A percentile compares a stretch with the other conserved stretches of the same genome.
Conservation (phyloP, 2,329 filamentous ascomycete species). For the Cercospora sp. region DNA sequence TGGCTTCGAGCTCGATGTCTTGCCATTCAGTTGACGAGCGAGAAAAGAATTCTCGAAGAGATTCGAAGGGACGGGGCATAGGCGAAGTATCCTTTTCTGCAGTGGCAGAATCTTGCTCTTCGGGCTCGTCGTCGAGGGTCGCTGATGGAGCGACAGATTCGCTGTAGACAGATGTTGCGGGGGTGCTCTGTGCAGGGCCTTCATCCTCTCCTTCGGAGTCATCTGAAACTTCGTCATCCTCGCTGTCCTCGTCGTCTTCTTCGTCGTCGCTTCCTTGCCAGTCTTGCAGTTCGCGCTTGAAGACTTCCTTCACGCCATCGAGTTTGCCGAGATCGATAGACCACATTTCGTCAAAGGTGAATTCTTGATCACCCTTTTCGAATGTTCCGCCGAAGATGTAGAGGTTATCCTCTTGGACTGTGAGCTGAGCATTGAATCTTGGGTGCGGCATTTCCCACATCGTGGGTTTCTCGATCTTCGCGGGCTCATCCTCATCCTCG, state of each 20-base stretch:
- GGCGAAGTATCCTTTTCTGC: conserved; percentile 73
- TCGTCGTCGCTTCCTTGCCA: conserved; percentile 64
- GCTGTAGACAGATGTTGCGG: conserved; percentile 31
- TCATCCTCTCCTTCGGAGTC: conserved; percentile 36
- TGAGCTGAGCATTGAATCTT: conserved; percentile 86
- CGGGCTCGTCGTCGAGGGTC: conserved; percentile 19
- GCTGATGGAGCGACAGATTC: conserved; percentile 22
- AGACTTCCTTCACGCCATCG: conserved; percentile 90
- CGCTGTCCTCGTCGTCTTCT: conserved; percentile 51
- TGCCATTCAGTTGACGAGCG: conserved; percentile 91
- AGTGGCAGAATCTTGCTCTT: conserved; percentile 35
- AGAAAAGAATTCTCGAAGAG: conserved; percentile 85
- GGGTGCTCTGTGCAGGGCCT: conserved; percentile 46
- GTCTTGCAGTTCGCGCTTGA: conserved; percentile 79
- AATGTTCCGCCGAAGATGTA: conserved; percentile 96
- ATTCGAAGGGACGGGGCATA: conserved; percentile 80
- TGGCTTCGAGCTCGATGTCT: conserved; percentile 73
- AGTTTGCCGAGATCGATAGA: conserved; percentile 91
- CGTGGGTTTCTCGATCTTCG: conserved; percentile 55
- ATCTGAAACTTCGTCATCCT: conserved; percentile 55
- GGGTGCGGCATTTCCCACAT: conserved; percentile 84
- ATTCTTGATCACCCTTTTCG: conserved; percentile 92
- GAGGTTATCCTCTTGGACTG: conserved; percentile 87
- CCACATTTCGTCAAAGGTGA: conserved; percentile 93
- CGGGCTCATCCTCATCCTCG: conserved; percentile 55